Conservation (phyloP, 1,284 basidiomycete species). For the Volvariella volvacea region DNA sequence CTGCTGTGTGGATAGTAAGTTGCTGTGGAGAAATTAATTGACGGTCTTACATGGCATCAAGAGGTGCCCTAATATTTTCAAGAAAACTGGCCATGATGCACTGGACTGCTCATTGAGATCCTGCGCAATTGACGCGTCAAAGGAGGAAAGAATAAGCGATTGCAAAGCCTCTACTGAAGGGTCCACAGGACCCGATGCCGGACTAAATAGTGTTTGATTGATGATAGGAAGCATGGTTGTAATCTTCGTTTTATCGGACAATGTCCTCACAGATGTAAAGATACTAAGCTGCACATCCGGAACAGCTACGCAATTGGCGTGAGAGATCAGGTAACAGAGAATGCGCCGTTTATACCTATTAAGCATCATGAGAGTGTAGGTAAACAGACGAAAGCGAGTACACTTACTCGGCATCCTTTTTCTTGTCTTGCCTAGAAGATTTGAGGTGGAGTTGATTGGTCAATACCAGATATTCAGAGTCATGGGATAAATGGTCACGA, state of each 20-base stretch:
- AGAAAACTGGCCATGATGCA: conserved; percentile 43
- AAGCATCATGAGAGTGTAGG: conserved; percentile 4
- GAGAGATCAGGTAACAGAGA: conserved; percentile 79
- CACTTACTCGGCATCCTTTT: conserved; percentile 57
- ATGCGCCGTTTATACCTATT: conserved; percentile 69
- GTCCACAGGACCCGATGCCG: conserved; percentile 17
- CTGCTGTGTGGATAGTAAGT: no score
- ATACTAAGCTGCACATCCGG: conserved; percentile 48
- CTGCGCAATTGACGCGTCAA: conserved; percentile 40
- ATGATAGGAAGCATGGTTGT: conserved; percentile 59
- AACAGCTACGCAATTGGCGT: conserved; percentile 59
- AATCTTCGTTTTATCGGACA: conserved; percentile 63
- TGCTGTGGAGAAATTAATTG: no score
- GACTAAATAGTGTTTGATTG: conserved; percentile 28
- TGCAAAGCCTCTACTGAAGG: conserved; percentile 34
- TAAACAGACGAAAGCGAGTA: conserved; percentile 8
- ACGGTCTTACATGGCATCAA: conserved; percentile 44
- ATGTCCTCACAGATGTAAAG: conserved; percentile 49
- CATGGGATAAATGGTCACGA: conserved; percentile 63
- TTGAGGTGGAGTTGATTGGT: conserved; percentile 62
- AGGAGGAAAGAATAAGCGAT: conserved; percentile 45
- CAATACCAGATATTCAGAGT: conserved; percentile 53
- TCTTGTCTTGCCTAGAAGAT: conserved; percentile 43
- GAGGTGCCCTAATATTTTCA: conserved; percentile 34
- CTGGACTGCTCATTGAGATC: conserved; percentile 41